Percentiles rank a stretch among this genome's conserved stretches.
These are phyloP conservation scores for Pholiota conissans DNA, from an alignment of 768 basidiomycete genomes.

Conservation along the genomic window DNA sequence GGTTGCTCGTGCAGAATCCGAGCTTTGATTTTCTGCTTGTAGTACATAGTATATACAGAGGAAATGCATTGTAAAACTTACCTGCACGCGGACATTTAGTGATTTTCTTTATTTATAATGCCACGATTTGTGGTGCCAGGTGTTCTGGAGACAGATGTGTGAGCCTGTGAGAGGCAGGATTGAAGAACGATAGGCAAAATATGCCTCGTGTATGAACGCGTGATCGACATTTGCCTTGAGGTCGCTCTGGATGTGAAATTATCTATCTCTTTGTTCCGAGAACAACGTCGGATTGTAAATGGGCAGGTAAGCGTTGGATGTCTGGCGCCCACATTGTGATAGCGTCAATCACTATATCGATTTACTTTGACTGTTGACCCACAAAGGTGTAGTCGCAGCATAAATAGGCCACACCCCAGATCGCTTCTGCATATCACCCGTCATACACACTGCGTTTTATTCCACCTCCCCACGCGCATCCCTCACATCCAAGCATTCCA, in stretches of 20 bases:
- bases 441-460: too few species aligned
- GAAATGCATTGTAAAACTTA: background rate
- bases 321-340: background rate
- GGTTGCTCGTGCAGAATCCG: slow-evolving; percentile 26
- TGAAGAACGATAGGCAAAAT: slow-evolving; percentile 7
- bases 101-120: slow-evolving; percentile 1
- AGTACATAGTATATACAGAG: background rate
- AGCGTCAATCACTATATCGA: slow-evolving; percentile 12
- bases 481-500: too few species aligned
- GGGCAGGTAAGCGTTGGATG: background rate
- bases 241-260: background rate
- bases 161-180: background rate
- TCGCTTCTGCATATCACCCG: background rate
- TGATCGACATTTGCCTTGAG: slow-evolving; percentile 21
- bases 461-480: too few species aligned
- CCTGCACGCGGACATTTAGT: background rate
- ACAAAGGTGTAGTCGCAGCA: background rate
- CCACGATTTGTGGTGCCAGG: background rate
- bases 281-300: slow-evolving; percentile 17
- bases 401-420: background rate
- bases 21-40: slow-evolving; percentile 13
- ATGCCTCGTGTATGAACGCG: slow-evolving; percentile 26
- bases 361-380: too few species aligned
- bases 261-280: slow-evolving; percentile 17
- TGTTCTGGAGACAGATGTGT: background rate